Evolutionary conservation across 225 moss, liverwort and hornwort genomes (phyloP), one percentile per base, ranked within the genome.

Genomic region (Physcomitrium patens): DNA sequence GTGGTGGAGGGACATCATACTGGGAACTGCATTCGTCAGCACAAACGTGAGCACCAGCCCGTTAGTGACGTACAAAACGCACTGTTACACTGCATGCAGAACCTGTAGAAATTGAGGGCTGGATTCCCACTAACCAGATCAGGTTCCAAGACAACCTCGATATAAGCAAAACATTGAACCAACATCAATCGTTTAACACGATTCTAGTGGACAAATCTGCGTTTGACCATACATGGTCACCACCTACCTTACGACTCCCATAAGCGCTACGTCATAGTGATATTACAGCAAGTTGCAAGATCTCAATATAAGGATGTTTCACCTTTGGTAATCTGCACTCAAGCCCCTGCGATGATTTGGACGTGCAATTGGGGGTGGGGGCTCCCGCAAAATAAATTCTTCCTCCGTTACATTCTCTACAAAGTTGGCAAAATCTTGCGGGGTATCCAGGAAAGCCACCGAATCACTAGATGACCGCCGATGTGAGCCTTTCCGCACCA

Each of bases 381-480:
- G 81, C 67, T 80, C 88, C 48, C 77, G 78, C 77, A 86, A 65
- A 55, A 74, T 78, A 23, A 88, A 97, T 43, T 94, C 93, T 17
- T 86, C 79, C 63, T 94, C 94, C 3, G 93, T 91, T 54, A 97
- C 92, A 68, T 93, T 82, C 37, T 88, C 86, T 67, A 89, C 93
- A 50, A 86, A 85, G 23, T 83, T 82, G 20, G 86, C 69, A 81
- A 92, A 94, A 70, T 86, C 80, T 10, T 86, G 83, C 26, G 97
- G 94, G 4, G 80, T 83, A 59, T 94, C 97, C 79, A 91, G 65
- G 68, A 94, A 97, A 8, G 97, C 94, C 67, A 93, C 82, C 42
- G 97, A 97, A 70, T 97, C 97, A 63, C 97, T 97, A 8, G 91
- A 86, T 37, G 97, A 92, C 41, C 97, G 91, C 69, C 97, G 84